These are phyloP conservation scores for Paraglomus brasilianum DNA, from an alignment of 192 early-diverging fungal genomes.

Conservation along the genomic window DNA sequence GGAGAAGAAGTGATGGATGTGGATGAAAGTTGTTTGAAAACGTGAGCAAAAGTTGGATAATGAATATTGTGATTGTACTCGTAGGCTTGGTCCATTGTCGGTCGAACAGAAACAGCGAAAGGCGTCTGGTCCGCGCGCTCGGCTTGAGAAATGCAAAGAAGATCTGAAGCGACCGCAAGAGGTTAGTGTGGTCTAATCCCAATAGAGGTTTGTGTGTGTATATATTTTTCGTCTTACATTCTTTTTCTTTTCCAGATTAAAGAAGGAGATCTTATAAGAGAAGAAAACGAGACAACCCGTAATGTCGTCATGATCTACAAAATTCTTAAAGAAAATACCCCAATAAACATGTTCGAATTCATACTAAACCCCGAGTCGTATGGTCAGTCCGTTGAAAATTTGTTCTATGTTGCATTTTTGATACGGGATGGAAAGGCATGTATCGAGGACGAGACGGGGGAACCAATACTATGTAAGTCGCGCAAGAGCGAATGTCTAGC, in stretches of 20 bases:
- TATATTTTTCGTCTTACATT: conserved; percentile 11
- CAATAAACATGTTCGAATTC: conserved; percentile 80
- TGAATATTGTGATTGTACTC: neutral
- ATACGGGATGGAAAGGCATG: conserved; percentile 79
- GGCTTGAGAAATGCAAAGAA: conserved; percentile 48
- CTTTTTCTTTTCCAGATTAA: conserved; percentile 41
- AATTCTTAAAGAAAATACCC: conserved; percentile 55
- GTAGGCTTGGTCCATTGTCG: conserved; percentile 69
- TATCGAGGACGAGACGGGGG: conserved; percentile 70
- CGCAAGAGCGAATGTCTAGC: conserved; percentile 11
- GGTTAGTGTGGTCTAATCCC: neutral
- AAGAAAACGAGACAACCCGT: conserved; percentile 86
- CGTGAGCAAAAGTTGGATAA: neutral
- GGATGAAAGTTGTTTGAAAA: neutral
- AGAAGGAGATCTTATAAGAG: conserved; percentile 70
- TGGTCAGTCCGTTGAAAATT: conserved; percentile 92
- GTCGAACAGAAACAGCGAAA: conserved; percentile 55
- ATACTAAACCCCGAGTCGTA: conserved; percentile 89
- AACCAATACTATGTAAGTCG: conserved; percentile 55
- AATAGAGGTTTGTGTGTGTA: neutral
- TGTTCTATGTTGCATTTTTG: conserved; percentile 97
- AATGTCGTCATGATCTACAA: conserved; percentile 70
- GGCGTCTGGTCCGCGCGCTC: conserved; percentile 30
- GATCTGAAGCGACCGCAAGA: conserved; percentile 49
- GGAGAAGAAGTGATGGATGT: neutral